phyloP scores from a whole-genome alignment of 306 rosid genomes.

The Pyrus bretschneideri region DNA sequence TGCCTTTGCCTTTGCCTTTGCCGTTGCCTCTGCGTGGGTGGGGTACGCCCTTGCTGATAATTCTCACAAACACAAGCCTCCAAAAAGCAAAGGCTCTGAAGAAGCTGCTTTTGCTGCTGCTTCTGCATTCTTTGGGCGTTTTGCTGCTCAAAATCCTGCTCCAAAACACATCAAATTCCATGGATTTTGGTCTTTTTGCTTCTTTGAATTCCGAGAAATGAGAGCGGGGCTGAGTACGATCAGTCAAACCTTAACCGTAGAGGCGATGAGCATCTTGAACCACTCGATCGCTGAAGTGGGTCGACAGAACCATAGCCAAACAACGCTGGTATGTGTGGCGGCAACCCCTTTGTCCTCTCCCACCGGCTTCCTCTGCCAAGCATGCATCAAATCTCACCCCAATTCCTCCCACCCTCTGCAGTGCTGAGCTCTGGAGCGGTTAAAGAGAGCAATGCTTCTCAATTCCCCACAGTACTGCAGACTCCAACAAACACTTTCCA shows the following conservation, averaged over 20 bases:
- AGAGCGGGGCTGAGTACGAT: conserved; percentile 94
- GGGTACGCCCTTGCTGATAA: too few relatives aligned
- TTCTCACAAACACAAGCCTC: neutral
- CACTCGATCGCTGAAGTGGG: conserved; percentile 88
- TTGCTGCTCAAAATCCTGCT: neutral
- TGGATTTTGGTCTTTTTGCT: neutral
- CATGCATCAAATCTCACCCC: conserved; percentile 93
- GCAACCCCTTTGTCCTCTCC: conserved; percentile 76
- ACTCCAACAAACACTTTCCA: too few relatives aligned
- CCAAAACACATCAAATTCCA: neutral
- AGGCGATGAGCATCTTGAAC: conserved; percentile 87
- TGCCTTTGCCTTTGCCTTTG: too few relatives aligned
- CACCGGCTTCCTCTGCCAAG: conserved; percentile 75
- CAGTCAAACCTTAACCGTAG: conserved; percentile 96
- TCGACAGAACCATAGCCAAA: conserved; percentile 86
- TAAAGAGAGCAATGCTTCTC: neutral
- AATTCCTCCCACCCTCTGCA: conserved; percentile 95
- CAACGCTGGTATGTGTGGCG: conserved; percentile 96
- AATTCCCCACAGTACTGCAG: too few relatives aligned
- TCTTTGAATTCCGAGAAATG: conserved; percentile 42
- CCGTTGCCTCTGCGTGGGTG: too few relatives aligned
- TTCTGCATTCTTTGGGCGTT: neutral
- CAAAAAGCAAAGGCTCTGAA: neutral
- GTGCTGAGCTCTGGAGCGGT: conserved; percentile 86
- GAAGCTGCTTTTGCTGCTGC: neutral